A percentile compares a stretch with the other conserved stretches of the same genome.
Evolutionary conservation across 805 yeast genomes (phyloP).

Genomic region (Kuraishia floccosa): DNA sequence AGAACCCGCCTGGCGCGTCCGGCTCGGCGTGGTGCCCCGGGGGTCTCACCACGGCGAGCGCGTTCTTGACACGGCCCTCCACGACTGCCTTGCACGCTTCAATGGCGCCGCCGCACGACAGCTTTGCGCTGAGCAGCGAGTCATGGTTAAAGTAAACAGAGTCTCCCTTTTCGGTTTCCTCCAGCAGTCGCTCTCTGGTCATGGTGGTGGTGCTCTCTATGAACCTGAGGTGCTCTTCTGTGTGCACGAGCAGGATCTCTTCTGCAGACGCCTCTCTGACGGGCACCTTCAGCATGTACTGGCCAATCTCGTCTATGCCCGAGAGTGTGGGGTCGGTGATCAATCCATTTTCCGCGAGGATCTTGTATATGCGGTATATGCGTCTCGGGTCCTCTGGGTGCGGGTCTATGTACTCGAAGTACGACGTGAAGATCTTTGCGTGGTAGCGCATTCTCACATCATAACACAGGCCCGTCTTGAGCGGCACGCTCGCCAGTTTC

Average conservation of each 20-base stretch:
- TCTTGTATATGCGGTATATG: slow-evolving; percentile 86
- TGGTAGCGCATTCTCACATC: slow-evolving; percentile 98
- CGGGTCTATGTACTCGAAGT: slow-evolving; percentile 91
- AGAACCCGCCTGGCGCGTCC: slow-evolving; percentile 92
- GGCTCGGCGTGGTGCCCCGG: slow-evolving; percentile 99
- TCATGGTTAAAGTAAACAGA: slow-evolving; percentile 93
- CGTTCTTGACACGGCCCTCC: slow-evolving; percentile 83
- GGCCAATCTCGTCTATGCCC: slow-evolving; percentile 69
- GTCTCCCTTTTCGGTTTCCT: slow-evolving; percentile 85
- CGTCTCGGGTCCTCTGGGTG: slow-evolving; percentile 99
- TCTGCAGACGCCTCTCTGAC: slow-evolving; percentile 81
- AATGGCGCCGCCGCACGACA: slow-evolving; percentile 94
- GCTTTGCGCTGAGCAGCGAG: slow-evolving; percentile 73
- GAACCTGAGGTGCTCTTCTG: slow-evolving; percentile 66
- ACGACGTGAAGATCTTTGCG: slow-evolving; percentile 85
- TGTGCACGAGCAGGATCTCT: slow-evolving; percentile 80
- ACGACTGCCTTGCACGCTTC: slow-evolving; percentile 95
- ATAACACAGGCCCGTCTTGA: slow-evolving; percentile 90
- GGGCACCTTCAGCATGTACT: slow-evolving; percentile 79
- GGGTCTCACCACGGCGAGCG: slow-evolving; percentile 92
- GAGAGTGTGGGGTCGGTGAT: slow-evolving; percentile 68
- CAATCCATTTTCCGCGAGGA: slow-evolving; percentile 87
- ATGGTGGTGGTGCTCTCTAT: slow-evolving; percentile 67
- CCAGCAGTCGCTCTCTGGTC: slow-evolving; percentile 65
- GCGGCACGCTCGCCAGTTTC: slow-evolving; percentile 55